Base-by-base conservation (phyloP, 306 rosid genomes). In the Potentilla sterilis region DNA sequence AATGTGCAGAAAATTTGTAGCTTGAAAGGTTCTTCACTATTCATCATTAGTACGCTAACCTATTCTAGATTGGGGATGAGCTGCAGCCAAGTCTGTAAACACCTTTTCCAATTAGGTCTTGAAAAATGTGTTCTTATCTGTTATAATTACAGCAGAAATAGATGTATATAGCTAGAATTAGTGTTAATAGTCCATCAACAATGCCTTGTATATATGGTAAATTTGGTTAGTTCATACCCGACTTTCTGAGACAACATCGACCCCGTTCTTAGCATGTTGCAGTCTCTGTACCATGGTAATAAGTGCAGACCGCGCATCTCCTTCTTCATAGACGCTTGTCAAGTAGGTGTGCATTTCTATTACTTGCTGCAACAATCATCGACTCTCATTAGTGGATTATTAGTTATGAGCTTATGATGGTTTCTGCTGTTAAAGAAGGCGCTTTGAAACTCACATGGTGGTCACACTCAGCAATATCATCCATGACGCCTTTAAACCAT, bases 401-500 rank as follows among this genome's bases (percentile, higher is more conserved):
- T 22, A 75, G 47, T 28, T 28, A 28, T 28, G 28, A 13, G 79
- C 28, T 28, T 28, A 28, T 38, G 70, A 54, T 61, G 57, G 57
- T 54, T 52, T 41, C 46, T 68, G 37, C 46, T 68, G 37, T 38
- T 7, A 79, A 46, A 37, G 42, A 54, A 75, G 57, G 47, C 18
- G 73, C 21, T 55, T 40, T 61, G 14, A 75, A 82, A 83, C 95
- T 72, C 75, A 94, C 98, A 81, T 90, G 78, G 1, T 64, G 85
- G 44, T 94, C 98, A 70, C 89, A 81, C 51, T 92, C 97, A 67
- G 97, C 87, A 69, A 95, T 82, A 44, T 92, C 98, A 77, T 95
- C 92, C 98, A 95, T 92, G 81, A 95, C 97, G 28, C 98, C 98
- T 86, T 95, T 95, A 69, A 95, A 95, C 98, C 97, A 95, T 67